Base-by-base conservation (phyloP, 225 moss, liverwort and hornwort genomes). In the Climacium dendroides region DNA sequence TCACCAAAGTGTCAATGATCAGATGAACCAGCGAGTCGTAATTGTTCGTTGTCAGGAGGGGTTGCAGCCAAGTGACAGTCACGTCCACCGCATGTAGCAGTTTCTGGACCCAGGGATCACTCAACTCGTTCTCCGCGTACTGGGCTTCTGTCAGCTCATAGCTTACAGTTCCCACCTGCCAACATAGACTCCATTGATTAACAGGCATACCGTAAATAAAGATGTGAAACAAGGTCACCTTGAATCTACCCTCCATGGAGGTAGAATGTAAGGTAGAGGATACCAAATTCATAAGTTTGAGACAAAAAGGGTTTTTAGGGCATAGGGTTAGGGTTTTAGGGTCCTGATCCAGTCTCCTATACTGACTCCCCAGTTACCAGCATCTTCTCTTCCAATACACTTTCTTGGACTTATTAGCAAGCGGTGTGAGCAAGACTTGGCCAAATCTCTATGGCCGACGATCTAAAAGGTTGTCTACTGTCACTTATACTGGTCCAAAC, bases 91-190 rank as follows among this genome's bases (percentile, higher is more conserved):
- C 85, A 72, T 96, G 97, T 54, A 96, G 82, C 83, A 97, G 85
- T 86, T 97, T 97, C 82, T 95, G 95, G 24, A 97, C 97, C 97
- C 97, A 97, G 8, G 95, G 96, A 61, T 97, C 95, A 82, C 89
- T 94, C 32, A 96, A 95, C 87, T 97, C 96, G 66, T 96, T 97
- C 90, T 97, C 97, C 69, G 96, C 96, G 83, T 97, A 97, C 79
- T 95, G 96, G 64, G 84, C 90, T 89, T 97, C 97, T 67, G 89
- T 96, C 79, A 97, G 89, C 88, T 97, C 96, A 73, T 95, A 97
- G 78, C 91, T 90, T 59, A 95, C 93, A 28, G 92, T 92, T 72
- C 93, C 95, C 67, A 97, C 93, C 93, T 93, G 78, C 78, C 64
- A 88, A 35, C 16, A 78, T 35, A 74, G 29, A 65, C 47, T 24